These are phyloP conservation scores for Lipomyces mesembrius DNA, from an alignment of 805 yeast genomes.

Conservation along the genomic window DNA sequence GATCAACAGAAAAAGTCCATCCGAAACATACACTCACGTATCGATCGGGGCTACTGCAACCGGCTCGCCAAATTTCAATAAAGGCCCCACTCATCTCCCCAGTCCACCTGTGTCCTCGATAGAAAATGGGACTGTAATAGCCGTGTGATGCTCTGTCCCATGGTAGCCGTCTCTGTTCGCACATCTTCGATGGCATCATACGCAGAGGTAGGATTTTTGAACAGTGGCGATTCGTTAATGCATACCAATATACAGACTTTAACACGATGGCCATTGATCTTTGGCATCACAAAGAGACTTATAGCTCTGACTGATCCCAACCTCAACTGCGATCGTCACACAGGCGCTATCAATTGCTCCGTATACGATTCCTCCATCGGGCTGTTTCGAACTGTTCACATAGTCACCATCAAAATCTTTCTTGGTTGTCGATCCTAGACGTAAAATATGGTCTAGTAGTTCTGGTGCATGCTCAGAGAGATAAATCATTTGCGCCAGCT, in stretches of 20 bases:
- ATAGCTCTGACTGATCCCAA: not conserved
- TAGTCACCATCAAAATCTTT: too few species aligned
- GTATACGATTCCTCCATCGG: not conserved
- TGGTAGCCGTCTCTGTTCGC: not conserved
- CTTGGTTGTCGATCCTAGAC: too few species aligned
- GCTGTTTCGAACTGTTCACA: too few species aligned
- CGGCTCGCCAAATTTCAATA: not conserved
- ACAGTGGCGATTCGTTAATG: not conserved
- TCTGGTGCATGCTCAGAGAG: too few species aligned
- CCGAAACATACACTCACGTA: not conserved
- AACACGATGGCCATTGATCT: not conserved
- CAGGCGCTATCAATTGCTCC: not conserved
- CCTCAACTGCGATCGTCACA: not conserved
- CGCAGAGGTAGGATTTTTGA: not conserved
- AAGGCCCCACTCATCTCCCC: not conserved
- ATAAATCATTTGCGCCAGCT: too few species aligned
- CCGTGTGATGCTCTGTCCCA: not conserved
- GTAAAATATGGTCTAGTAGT: too few species aligned
- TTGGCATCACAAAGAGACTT: not conserved
- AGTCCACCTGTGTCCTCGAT: not conserved
- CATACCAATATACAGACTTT: conserved; percentile 2
- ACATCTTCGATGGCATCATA: not conserved
- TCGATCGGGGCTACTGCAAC: not conserved
- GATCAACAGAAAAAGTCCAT: too few species aligned
- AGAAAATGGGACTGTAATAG: not conserved